phyloP scores from a whole-genome alignment of 208 protist genomes.

The Leishmania amazonensis region DNA sequence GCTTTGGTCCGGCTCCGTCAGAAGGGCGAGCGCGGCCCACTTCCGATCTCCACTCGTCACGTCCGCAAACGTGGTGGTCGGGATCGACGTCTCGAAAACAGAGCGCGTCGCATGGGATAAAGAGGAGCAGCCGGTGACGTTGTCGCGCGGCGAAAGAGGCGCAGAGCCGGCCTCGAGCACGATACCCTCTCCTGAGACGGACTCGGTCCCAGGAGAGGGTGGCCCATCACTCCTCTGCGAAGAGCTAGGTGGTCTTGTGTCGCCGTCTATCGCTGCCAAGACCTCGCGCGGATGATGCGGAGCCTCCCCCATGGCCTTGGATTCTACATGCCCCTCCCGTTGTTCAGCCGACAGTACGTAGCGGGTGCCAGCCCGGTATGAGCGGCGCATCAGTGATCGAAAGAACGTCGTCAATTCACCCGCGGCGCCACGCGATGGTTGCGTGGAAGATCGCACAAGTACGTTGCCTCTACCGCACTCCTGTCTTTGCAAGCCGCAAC shows the following conservation, averaged over 20 bases:
- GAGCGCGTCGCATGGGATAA: background rate
- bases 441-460: background rate
- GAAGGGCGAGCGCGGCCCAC: background rate
- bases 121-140: background rate
- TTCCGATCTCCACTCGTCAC: background rate
- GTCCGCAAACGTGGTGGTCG: background rate
- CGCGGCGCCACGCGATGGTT: background rate
- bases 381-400: background rate
- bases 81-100: background rate
- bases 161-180: background rate
- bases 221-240: no score
- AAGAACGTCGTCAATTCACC: background rate
- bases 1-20: constrained; percentile 5
- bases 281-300: background rate
- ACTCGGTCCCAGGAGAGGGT: background rate
- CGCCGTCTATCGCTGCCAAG: background rate
- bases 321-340: background rate
- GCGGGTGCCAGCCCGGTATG: background rate
- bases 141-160: background rate
- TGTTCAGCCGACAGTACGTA: background rate
- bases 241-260: background rate
- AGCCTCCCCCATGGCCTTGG: background rate
- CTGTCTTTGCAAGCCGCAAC: background rate
- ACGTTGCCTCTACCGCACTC: background rate
- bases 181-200: background rate